Evolutionary conservation across 176 grass and related monocot species (phyloP).

Genomic region (Juncus effusus): DNA sequence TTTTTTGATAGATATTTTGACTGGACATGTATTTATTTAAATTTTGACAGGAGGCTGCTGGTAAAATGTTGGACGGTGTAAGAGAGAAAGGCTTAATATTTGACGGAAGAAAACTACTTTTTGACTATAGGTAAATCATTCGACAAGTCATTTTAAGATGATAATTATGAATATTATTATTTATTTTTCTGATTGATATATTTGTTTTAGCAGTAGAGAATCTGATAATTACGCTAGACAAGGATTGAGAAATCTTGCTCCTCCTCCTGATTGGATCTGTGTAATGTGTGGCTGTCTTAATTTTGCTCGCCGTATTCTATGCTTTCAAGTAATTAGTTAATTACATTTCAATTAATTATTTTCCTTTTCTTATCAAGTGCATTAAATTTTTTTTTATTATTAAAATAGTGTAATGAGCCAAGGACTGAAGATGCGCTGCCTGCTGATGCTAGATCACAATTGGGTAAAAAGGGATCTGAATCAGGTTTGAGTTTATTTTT

Average conservation of each 20-base stretch:
- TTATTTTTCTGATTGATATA: constrained; percentile 23
- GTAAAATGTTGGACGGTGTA: constrained; percentile 70
- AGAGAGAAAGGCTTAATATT: constrained; percentile 62
- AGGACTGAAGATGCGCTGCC: constrained; percentile 77
- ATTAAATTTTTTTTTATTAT: constrained; percentile 31
- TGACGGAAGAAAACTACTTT: constrained; percentile 87
- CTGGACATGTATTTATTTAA: neutral
- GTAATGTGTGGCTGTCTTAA: constrained; percentile 91
- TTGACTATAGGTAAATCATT: constrained; percentile 66
- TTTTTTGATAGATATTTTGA: constrained; percentile 12
- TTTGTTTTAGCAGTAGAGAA: constrained; percentile 87
- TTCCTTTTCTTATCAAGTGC: constrained; percentile 1
- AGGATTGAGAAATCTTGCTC: constrained; percentile 40
- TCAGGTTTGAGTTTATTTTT: constrained; percentile 45
- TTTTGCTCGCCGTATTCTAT: constrained; percentile 90
- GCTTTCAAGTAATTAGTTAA: constrained; percentile 72
- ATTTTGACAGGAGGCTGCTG: constrained; percentile 71
- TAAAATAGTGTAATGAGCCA: constrained; percentile 80
- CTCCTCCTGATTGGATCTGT: constrained; percentile 95
- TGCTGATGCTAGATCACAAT: constrained; percentile 56
- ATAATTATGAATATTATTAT: neutral
- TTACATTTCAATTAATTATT: neutral
- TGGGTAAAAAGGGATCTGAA: constrained; percentile 72
- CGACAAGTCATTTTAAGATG: constrained; percentile 24
- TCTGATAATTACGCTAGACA: constrained; percentile 53